A percentile compares a stretch with the other conserved stretches of the same genome.
Conservation (phyloP, 1,284 basidiomycete species). For the Puccinia polysora region DNA sequence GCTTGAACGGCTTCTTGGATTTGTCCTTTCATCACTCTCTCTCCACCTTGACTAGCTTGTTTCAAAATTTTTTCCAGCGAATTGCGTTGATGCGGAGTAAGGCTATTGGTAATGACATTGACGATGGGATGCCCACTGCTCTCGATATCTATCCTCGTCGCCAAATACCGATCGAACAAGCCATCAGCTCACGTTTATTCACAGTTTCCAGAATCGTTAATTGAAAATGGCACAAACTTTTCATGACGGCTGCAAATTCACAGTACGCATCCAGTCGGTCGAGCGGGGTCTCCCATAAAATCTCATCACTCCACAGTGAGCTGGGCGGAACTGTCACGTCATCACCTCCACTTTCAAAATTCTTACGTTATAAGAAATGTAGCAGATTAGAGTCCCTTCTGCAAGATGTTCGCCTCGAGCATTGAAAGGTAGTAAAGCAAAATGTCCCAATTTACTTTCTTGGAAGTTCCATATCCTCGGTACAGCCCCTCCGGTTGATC, state of each 20-base stretch:
- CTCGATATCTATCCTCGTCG: constrained; percentile 9
- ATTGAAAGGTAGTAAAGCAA: too few relatives aligned
- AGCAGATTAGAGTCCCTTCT: too few relatives aligned
- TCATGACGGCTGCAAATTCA: constrained; percentile 47
- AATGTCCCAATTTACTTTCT: too few relatives aligned
- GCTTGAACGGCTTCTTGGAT: constrained; percentile 29
- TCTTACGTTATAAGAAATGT: neutral
- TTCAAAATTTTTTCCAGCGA: constrained; percentile 14
- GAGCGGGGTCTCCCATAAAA: constrained; percentile 50
- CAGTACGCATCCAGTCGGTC: constrained; percentile 50
- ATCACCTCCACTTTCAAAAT: constrained; percentile 13
- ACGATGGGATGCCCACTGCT: constrained; percentile 21
- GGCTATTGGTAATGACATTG: constrained; percentile 15
- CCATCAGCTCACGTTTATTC: neutral
- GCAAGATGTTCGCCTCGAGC: neutral
- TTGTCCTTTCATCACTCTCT: constrained; percentile 12
- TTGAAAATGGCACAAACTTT: constrained; percentile 21
- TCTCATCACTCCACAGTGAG: constrained; percentile 49
- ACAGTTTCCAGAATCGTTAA: neutral
- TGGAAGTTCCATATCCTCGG: neutral
- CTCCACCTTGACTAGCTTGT: constrained; percentile 24
- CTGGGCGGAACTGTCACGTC: constrained; percentile 15
- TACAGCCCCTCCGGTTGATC: constrained; percentile 1
- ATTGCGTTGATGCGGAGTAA: neutral
- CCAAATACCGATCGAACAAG: too few relatives aligned